Base-by-base conservation (phyloP, 352 stramenopile species). In the Discostella stelligera region DNA sequence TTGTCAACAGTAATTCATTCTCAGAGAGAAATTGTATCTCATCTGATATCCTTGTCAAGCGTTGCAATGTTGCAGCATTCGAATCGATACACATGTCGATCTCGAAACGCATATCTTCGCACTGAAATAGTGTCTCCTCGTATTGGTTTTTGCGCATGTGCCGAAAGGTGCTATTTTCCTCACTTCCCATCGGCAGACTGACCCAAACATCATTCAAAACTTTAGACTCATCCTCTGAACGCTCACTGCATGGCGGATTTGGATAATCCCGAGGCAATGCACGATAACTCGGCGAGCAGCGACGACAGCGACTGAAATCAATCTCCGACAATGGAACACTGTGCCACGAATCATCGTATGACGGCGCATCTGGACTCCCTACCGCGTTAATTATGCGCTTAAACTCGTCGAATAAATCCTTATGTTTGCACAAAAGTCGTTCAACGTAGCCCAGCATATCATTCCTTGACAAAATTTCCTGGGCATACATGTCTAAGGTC, bases 141-240 rank as follows among this genome's bases (percentile, higher is more conserved):
- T 98, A 98, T 69, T 98, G 94, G 80, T 99, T 99, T 71, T 98
- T 98, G 39, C 97, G 95, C 95, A 99, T 98, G 79, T 98, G 98
- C 86, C 94, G 85, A 62, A 94, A 95, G 0, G 94, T 98, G 71
- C 98, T 98, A 74, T 77, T 91, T 67, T 99, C 97, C 84, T 99
- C 98, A 82, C 94, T 98, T 18, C 97, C 97, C 16, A 98, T 97
- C 20, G 97, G 97, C 9, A 99, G 92, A 37, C 93, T 98, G 0
- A 99, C 97, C 96, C 97, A 99, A 53, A 94, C 87, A 86, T 98
- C 94, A 83, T 98, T 98, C 71, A 96, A 95, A 21, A 98, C 92
- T 59, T 94, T 90, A 10, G 89, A 85, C 60, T 98, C 96, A 4
- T 89, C 71, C 14, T 94, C 91, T 4, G 93, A 97, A 13, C 97